A percentile compares a stretch with the other conserved stretches of the same genome.
Evolutionary conservation across 2,329 filamentous ascomycete genomes (phyloP).

Genomic region (Aureobasidium lini): DNA sequence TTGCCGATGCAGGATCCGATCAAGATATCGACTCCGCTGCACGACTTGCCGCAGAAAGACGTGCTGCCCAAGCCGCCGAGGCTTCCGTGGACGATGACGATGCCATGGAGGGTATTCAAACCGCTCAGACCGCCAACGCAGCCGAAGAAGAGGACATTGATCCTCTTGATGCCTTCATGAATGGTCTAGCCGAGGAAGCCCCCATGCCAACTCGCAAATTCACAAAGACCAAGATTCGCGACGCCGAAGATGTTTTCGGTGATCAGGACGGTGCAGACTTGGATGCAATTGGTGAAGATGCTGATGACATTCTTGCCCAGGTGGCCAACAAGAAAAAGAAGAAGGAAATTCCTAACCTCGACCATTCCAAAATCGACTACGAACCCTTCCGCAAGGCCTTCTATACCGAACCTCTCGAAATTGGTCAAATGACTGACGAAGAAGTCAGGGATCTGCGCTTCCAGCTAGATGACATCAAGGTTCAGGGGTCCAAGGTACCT

Average conservation of each 20-base stretch:
- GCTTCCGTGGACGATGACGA: constrained; percentile 28
- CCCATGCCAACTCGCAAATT: constrained; percentile 35
- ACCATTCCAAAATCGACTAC: constrained; percentile 82
- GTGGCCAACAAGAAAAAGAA: constrained; percentile 69
- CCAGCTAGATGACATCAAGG: constrained; percentile 92
- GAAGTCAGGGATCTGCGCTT: constrained; percentile 74
- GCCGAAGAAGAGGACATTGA: constrained; percentile 68
- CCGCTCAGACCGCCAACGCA: constrained; percentile 17
- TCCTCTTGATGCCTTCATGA: constrained; percentile 97
- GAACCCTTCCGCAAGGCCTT: constrained; percentile 88
- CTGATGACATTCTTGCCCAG: constrained; percentile 57
- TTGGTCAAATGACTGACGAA: constrained; percentile 74
- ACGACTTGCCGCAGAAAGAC: constrained; percentile 70
- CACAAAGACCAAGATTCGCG: constrained; percentile 38
- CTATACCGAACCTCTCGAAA: constrained; percentile 81
- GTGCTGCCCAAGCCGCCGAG: constrained; percentile 49
- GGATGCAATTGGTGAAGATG: constrained; percentile 55
- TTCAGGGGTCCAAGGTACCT: constrained; percentile 78
- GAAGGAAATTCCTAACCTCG: constrained; percentile 82
- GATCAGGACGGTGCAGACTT: constrained; percentile 68
- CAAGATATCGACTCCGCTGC: constrained; percentile 83
- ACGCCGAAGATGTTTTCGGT: constrained; percentile 80
- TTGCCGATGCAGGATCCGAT: constrained; percentile 71
- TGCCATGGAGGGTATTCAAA: constrained; percentile 26
- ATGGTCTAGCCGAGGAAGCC: constrained; percentile 46